These are phyloP conservation scores for Cicer judaicum DNA, from an alignment of 306 rosid species.

Conservation along the genomic window DNA sequence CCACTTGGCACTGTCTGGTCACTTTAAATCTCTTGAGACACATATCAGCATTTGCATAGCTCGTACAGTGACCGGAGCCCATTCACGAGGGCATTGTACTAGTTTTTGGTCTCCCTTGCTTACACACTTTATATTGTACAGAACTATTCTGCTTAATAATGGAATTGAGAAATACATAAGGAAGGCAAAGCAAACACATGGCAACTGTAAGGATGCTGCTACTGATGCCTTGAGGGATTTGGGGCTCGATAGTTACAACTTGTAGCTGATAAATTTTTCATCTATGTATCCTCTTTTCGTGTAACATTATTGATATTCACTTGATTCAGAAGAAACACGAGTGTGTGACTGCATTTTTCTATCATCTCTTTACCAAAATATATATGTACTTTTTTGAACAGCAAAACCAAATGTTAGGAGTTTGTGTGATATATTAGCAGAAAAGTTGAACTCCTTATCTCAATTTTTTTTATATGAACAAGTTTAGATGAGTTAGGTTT, in stretches of 20 bases:
- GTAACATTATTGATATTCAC: background rate
- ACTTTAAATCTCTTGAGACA: background rate
- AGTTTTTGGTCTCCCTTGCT: background rate
- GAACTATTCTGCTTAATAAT: slow-evolving; percentile 69
- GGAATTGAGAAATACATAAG: slow-evolving; percentile 81
- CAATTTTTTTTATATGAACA: no score
- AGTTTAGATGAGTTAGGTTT: no score
- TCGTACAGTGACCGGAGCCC: background rate
- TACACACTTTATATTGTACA: slow-evolving; percentile 48
- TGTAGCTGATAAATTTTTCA: slow-evolving; percentile 43
- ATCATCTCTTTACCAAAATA: slow-evolving; percentile 6
- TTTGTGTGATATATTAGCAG: background rate
- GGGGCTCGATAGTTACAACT: slow-evolving; percentile 79
- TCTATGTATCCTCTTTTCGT: slow-evolving; percentile 15
- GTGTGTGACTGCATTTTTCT: slow-evolving; percentile 16
- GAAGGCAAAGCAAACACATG: slow-evolving; percentile 80
- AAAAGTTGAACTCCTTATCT: background rate
- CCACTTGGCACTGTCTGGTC: background rate
- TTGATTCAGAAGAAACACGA: background rate
- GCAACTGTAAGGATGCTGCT: slow-evolving; percentile 82
- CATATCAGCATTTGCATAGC: background rate
- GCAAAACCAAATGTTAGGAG: background rate
- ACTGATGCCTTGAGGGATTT: slow-evolving; percentile 90
- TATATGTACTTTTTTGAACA: background rate
- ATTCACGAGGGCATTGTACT: background rate